Conservation (phyloP, 2,329 filamentous ascomycete genomes). For the Paecilomyces fulvus region DNA sequence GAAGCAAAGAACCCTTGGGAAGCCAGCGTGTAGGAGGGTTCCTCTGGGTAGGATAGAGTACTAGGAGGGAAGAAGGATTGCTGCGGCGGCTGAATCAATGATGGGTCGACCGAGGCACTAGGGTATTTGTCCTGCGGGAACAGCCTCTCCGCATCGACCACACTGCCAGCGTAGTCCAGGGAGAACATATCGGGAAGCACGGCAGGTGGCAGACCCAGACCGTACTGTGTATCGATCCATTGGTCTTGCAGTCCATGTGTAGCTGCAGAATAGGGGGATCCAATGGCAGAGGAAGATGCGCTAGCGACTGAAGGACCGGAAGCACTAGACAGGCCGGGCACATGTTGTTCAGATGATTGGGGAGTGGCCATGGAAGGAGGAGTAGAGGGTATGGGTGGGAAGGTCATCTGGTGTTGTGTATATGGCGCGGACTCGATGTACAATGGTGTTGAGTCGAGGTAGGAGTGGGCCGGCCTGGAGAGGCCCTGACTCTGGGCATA, state of each 20-base stretch:
- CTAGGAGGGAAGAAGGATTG: constrained; percentile 19
- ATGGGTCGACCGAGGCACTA: constrained; percentile 42
- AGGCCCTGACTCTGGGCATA: constrained; percentile 15
- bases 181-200: constrained; percentile 53
- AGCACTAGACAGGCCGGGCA: constrained; percentile 52
- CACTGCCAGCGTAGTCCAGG: constrained; percentile 40
- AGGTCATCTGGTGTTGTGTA: constrained; percentile 17
- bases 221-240: constrained; percentile 46
- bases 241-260: constrained; percentile 51
- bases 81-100: constrained; percentile 47
- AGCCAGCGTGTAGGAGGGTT: constrained; percentile 19
- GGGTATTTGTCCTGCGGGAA: constrained; percentile 37
- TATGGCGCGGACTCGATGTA: constrained; percentile 19
- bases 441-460: constrained; percentile 18
- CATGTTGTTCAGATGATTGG: constrained; percentile 32
- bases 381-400: constrained; percentile 22
- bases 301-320: constrained; percentile 50
- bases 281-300: constrained; percentile 57
- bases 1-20: constrained; percentile 22
- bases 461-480: constrained; percentile 16
- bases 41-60: constrained; percentile 26
- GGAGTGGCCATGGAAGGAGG: constrained; percentile 24
- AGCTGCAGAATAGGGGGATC: constrained; percentile 57
- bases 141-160: constrained; percentile 34
- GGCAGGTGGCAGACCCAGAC: constrained; percentile 55